These are phyloP conservation scores for Talaromyces adpressus DNA, from an alignment of 495 filamentous ascomycete species.

Conservation along the genomic window DNA sequence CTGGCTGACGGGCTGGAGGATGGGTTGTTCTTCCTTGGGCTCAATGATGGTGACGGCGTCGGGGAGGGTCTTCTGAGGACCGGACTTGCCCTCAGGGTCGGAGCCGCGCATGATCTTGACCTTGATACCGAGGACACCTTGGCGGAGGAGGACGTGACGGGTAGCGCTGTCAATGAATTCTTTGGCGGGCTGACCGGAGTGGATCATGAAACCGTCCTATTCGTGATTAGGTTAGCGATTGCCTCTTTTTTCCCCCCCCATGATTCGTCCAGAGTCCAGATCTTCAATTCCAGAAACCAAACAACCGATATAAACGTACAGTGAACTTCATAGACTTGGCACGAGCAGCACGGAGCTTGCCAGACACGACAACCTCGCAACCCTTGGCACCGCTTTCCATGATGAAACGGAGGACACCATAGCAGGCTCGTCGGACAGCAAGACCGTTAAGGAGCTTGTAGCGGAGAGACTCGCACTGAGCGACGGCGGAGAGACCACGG, in stretches of 20 bases:
- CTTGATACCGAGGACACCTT: slow-evolving; percentile 99
- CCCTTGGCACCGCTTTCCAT: slow-evolving; percentile 99
- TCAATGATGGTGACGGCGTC: slow-evolving; percentile 99
- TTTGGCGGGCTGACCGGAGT: slow-evolving; percentile 98
- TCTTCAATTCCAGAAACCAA: neutral
- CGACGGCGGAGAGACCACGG: slow-evolving; percentile 97
- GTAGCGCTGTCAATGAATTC: slow-evolving; percentile 99
- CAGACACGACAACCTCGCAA: slow-evolving; percentile 98
- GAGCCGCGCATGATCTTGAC: slow-evolving; percentile 99
- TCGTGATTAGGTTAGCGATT: slow-evolving; percentile 5
- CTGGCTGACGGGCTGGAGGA: slow-evolving; percentile 89
- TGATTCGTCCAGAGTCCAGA: neutral
- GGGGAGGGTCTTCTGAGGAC: slow-evolving; percentile 91
- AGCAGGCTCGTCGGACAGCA: slow-evolving; percentile 94
- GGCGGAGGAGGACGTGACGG: slow-evolving; percentile 97
- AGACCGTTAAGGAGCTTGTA: slow-evolving; percentile 99
- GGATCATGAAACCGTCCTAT: slow-evolving; percentile 99
- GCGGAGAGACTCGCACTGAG: slow-evolving; percentile 98
- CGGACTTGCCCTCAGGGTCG: slow-evolving; percentile 98
- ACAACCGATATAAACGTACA: slow-evolving; percentile 39
- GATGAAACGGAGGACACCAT: slow-evolving; percentile 99
- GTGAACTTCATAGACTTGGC: slow-evolving; percentile 99
- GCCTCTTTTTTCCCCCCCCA: slow-evolving; percentile 11
- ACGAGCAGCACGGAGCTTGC: slow-evolving; percentile 96
- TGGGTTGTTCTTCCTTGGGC: slow-evolving; percentile 96